Base-by-base conservation (phyloP, 202 grass and related monocot species). In the Zoysia matrella region DNA sequence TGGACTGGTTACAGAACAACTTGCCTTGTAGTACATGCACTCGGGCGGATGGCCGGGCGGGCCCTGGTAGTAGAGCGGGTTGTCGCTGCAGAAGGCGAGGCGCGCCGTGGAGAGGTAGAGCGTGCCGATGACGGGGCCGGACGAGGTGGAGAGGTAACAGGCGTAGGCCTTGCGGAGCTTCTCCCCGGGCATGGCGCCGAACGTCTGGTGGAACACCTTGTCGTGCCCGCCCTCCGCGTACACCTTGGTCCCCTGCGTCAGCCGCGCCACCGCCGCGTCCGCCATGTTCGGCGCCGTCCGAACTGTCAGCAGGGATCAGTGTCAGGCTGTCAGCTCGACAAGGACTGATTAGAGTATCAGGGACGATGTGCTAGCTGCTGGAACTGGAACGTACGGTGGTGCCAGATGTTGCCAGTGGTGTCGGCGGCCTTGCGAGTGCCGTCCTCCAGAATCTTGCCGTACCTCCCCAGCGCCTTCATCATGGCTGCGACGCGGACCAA, bases 91-190 rank as follows among this genome's bases (percentile, higher is more conserved):
- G 89, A 99, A 99, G 69, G 93, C 87, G 49, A 99, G 82, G 67
- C 93, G 86, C 36, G 75, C 85, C 15, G 89, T 96, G 85, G 96
- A 99, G 79, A 99, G 48, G 85, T 92, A 96, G 41, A 96, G 86
- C 72, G 89, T 99, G 81, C 96, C 96, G 72, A 99, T 99, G 81
- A 94, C 75, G 15, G 91, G 93, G 41, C 96, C 96, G 3, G 88
- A 83, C 60, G 96, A 99, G 76, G 96, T 96, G 75, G 93, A 99
- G 61, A 99, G 75, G 83, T 99, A 96, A 85, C 93, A 99, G 11
- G 91, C 96, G 76, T 96, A 99, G 76, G 93, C 81, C 80, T 99
- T 99, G 81, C 62, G 77, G 39, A 99, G 93, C 66, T 96, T 85
- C 81, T 99, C 91, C 55, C 89, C 90, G 1, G 87, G 93, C 79